Evolutionary conservation across 306 rosid species (phyloP).

Genomic region (Dicorynia guianensis): DNA sequence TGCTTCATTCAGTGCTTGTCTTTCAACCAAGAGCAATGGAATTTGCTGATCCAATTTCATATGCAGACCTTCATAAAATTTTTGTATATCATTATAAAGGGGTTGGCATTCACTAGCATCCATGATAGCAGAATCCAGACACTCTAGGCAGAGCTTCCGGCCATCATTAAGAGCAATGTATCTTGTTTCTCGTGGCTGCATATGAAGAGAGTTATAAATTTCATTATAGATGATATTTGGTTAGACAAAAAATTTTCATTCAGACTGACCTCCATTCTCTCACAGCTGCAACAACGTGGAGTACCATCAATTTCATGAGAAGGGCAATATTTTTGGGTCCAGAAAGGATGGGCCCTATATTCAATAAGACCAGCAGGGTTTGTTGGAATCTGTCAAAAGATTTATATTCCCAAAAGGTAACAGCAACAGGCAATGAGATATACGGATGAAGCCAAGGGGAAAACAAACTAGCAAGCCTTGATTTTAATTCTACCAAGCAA

Average conservation of each 20-base stretch:
- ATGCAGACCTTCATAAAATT: slow-evolving; percentile 79
- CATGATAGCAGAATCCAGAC: slow-evolving; percentile 94
- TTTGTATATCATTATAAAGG: slow-evolving; percentile 79
- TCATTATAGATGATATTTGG: slow-evolving; percentile 14
- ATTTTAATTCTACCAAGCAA: slow-evolving; percentile 21
- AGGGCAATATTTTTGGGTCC: slow-evolving; percentile 98
- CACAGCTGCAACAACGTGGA: slow-evolving; percentile 98
- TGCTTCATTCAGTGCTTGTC: slow-evolving; percentile 97
- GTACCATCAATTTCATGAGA: slow-evolving; percentile 89
- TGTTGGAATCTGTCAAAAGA: slow-evolving; percentile 98
- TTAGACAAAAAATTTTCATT: slow-evolving; percentile 32
- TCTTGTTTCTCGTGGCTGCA: slow-evolving; percentile 78
- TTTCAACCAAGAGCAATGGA: slow-evolving; percentile 95
- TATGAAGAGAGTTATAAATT: slow-evolving; percentile 30
- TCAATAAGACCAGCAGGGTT: slow-evolving; percentile 99
- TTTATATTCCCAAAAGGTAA: slow-evolving; percentile 60
- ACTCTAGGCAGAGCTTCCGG: slow-evolving; percentile 93
- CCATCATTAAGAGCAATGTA: slow-evolving; percentile 83
- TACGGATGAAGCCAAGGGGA: slow-evolving; percentile 30
- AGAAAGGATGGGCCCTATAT: slow-evolving; percentile 99
- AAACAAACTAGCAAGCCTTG: slow-evolving; percentile 17
- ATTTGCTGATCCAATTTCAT: slow-evolving; percentile 93
- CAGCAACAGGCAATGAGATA: slow-evolving; percentile 59
- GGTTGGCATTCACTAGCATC: slow-evolving; percentile 88
- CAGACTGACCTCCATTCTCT: slow-evolving; percentile 94